Evolutionary conservation across 2,329 filamentous ascomycete species (phyloP).

Genomic region (Dothideomycetes sp.): DNA sequence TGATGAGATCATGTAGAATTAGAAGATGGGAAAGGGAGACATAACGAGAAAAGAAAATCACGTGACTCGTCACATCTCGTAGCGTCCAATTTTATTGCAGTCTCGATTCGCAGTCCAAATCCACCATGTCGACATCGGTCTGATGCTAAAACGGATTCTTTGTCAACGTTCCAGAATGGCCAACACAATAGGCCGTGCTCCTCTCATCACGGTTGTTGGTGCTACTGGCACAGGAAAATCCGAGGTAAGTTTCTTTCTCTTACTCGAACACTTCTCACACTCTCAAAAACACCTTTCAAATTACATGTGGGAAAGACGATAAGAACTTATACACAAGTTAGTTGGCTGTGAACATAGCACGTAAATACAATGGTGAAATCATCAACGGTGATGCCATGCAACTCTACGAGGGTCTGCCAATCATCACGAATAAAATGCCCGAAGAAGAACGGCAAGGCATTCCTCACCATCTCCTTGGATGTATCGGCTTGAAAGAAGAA

Average conservation of each 20-base stretch:
- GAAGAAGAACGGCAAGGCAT: constrained; percentile 64
- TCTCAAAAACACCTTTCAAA: background rate
- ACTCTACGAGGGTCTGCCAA: constrained; percentile 80
- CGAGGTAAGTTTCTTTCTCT: constrained; percentile 48
- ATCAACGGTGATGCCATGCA: constrained; percentile 99
- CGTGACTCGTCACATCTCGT: constrained; percentile 2
- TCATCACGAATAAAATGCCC: constrained; percentile 92
- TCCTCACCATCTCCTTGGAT: constrained; percentile 79
- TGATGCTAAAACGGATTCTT: constrained; percentile 9
- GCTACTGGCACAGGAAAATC: constrained; percentile 92
- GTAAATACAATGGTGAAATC: constrained; percentile 77
- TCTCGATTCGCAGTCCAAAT: constrained; percentile 10
- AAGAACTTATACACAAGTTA: constrained; percentile 29
- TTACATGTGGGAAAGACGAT: constrained; percentile 1
- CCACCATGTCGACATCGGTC: constrained; percentile 12
- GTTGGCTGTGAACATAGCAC: constrained; percentile 83
- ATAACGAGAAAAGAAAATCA: background rate
- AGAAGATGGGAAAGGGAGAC: background rate
- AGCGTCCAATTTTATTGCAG: background rate
- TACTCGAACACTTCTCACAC: background rate
- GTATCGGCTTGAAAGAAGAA: constrained; percentile 63
- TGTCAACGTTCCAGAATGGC: constrained; percentile 8
- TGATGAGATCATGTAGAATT: constrained; percentile 5
- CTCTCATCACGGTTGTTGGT: constrained; percentile 55
- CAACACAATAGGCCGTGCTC: constrained; percentile 11